Evolutionary conservation across 306 rosid species (phyloP).

Genomic region (Cucurbita pepo): DNA sequence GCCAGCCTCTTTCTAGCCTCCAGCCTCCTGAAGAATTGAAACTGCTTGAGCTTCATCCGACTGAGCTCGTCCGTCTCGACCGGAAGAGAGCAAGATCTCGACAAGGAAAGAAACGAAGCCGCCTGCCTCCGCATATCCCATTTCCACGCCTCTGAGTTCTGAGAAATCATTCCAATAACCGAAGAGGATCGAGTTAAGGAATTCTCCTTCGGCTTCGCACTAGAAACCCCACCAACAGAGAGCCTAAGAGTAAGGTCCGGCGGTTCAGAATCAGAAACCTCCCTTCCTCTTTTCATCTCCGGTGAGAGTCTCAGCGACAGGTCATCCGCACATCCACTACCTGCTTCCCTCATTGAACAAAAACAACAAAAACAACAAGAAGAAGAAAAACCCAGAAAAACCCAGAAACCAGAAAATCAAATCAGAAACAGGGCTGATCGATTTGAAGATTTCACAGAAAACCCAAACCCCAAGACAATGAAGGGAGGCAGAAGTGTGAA

Average conservation of each 20-base stretch:
- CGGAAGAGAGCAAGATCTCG: conserved; percentile 22
- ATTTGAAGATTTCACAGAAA: not conserved
- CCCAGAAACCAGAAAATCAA: not conserved
- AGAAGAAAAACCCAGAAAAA: too few relatives aligned
- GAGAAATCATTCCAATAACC: conserved; percentile 8
- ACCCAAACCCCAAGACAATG: not conserved
- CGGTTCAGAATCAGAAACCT: not conserved
- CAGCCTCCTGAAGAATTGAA: conserved; percentile 12
- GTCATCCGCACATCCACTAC: conserved; percentile 3
- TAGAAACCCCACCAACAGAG: conserved; percentile 17
- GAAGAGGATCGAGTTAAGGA: conserved; percentile 13
- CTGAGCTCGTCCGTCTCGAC: conserved; percentile 2
- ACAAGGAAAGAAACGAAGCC: conserved; percentile 9
- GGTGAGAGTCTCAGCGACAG: conserved; percentile 1
- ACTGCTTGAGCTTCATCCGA: conserved; percentile 10
- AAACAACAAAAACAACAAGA: not conserved
- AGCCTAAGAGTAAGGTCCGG: conserved; percentile 27
- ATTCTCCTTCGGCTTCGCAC: not conserved
- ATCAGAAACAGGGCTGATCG: not conserved
- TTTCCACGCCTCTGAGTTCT: not conserved
- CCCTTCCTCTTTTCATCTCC: not conserved
- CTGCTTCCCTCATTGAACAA: conserved; percentile 4
- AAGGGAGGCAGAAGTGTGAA: not conserved
- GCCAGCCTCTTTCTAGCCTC: conserved; percentile 15
- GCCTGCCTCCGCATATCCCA: not conserved